Evolutionary conservation across 805 yeast genomes (phyloP).

Genomic region (Lachancea kluyveri): DNA sequence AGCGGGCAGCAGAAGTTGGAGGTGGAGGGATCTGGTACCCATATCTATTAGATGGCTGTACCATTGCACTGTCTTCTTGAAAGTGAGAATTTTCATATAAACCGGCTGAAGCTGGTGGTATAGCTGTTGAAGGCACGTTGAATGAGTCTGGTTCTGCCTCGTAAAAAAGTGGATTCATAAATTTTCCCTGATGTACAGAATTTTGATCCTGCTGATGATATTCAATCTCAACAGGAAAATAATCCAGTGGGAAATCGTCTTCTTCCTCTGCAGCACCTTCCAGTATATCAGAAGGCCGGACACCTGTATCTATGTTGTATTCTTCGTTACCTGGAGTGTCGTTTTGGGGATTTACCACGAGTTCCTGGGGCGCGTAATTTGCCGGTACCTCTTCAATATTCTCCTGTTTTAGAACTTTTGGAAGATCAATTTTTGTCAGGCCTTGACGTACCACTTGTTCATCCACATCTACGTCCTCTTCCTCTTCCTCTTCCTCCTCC

Average conservation of each 20-base stretch:
- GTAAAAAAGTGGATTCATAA: slow-evolving; percentile 3
- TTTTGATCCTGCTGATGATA: slow-evolving; percentile 22
- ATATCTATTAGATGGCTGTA: slow-evolving; percentile 3
- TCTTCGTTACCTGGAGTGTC: slow-evolving; percentile 3
- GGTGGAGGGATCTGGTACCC: slow-evolving; percentile 11
- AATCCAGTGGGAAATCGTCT: slow-evolving; percentile 70
- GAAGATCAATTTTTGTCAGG: background rate
- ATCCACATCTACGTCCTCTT: background rate
- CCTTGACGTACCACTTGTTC: background rate
- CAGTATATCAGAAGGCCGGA: slow-evolving; percentile 4
- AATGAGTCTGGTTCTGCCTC: slow-evolving; percentile 8
- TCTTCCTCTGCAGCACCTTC: slow-evolving; percentile 29
- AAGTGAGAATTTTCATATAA: slow-evolving; percentile 9
- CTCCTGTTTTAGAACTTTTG: background rate
- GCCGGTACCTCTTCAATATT: slow-evolving; percentile 1
- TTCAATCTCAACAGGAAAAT: slow-evolving; percentile 43
- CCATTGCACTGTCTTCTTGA: slow-evolving; percentile 7
- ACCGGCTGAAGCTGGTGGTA: slow-evolving; percentile 10
- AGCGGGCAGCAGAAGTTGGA: slow-evolving; percentile 17
- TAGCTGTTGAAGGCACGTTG: slow-evolving; percentile 7
- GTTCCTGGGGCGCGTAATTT: slow-evolving; percentile 14
- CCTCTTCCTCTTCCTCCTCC: slow-evolving; percentile 1
- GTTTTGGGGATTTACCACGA: slow-evolving; percentile 9
- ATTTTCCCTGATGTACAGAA: too few species aligned
- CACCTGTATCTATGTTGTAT: slow-evolving; percentile 4